Conservation (phyloP, 192 early-diverging fungal genomes). For the Entomortierella chlamydospora region DNA sequence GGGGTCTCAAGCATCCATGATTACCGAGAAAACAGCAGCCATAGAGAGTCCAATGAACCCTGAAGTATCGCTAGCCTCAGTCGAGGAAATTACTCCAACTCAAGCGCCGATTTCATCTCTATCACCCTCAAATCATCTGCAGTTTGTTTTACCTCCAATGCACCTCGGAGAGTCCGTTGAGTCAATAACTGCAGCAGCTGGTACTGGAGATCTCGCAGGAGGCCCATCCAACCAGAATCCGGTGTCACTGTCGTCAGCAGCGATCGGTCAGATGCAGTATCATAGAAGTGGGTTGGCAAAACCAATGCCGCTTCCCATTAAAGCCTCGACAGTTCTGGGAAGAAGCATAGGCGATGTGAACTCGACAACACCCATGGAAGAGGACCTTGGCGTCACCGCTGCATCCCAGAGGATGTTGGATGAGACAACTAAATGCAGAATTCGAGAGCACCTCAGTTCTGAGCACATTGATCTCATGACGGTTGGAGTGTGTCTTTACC, state of each 20-base stretch:
- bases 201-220: not conserved
- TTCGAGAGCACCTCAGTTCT: conserved; percentile 24
- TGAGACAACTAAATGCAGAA: conserved; percentile 18
- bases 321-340: conserved; percentile 19
- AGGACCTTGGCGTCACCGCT: too few species aligned
- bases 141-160: conserved; percentile 36
- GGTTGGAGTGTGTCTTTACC: conserved; percentile 43
- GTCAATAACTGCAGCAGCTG: conserved; percentile 1
- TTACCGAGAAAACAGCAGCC: too few species aligned
- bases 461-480: conserved; percentile 47
- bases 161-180: conserved; percentile 44
- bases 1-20: too few species aligned
- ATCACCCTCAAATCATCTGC: conserved; percentile 24
- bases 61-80: not conserved
- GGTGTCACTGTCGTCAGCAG: not conserved
- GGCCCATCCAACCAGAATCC: not conserved
- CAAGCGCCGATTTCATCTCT: not conserved
- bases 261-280: not conserved
- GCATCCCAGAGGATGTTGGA: conserved; percentile 6
- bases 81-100: not conserved
- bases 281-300: conserved; percentile 1
- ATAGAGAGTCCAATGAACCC: not conserved
- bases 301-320: conserved; percentile 31
- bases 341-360: not conserved
- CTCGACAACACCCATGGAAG: not conserved